These are phyloP conservation scores for Ustilago shanxiensis DNA, from an alignment of 1,284 basidiomycete genomes.

Conservation along the genomic window DNA sequence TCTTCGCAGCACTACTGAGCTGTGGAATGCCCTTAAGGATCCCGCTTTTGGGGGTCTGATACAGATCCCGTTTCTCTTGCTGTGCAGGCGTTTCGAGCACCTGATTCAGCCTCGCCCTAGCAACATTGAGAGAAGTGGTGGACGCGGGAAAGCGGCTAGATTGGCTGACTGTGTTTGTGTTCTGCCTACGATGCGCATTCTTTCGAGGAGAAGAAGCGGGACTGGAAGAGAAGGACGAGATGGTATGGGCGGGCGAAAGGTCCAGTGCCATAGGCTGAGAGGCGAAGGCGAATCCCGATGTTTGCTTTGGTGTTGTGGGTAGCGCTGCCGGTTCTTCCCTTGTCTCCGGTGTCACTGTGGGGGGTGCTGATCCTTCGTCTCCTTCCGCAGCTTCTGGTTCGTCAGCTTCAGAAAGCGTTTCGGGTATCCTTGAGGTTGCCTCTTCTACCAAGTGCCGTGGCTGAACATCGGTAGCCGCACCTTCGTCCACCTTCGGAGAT, in stretches of 20 bases:
- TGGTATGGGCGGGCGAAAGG: slow-evolving; percentile 26
- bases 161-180: slow-evolving; percentile 40
- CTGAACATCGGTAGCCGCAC: slow-evolving; percentile 16
- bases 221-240: slow-evolving; percentile 21
- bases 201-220: slow-evolving; percentile 48
- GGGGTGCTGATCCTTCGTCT: not conserved
- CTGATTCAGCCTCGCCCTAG: slow-evolving; percentile 24
- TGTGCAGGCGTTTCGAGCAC: slow-evolving; percentile 8
- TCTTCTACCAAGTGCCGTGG: slow-evolving; percentile 33
- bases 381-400: slow-evolving; percentile 3
- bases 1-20: slow-evolving; percentile 10
- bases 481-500: slow-evolving; percentile 38
- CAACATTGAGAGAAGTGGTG: slow-evolving; percentile 22
- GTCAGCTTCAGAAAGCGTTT: slow-evolving; percentile 22
- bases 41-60: slow-evolving; percentile 25
- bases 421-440: slow-evolving; percentile 24
- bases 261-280: slow-evolving; percentile 47
- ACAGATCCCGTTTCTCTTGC: not conserved
- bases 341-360: not conserved
- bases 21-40: slow-evolving; percentile 21
- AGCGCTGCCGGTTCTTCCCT: not conserved
- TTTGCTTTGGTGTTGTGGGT: slow-evolving; percentile 17
- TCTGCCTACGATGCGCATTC: slow-evolving; percentile 40
- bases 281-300: slow-evolving; percentile 23
- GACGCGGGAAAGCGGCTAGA: slow-evolving; percentile 12